These are phyloP conservation scores for Cyclocybe cylindracea DNA, from an alignment of 768 basidiomycete genomes.

Conservation along the genomic window DNA sequence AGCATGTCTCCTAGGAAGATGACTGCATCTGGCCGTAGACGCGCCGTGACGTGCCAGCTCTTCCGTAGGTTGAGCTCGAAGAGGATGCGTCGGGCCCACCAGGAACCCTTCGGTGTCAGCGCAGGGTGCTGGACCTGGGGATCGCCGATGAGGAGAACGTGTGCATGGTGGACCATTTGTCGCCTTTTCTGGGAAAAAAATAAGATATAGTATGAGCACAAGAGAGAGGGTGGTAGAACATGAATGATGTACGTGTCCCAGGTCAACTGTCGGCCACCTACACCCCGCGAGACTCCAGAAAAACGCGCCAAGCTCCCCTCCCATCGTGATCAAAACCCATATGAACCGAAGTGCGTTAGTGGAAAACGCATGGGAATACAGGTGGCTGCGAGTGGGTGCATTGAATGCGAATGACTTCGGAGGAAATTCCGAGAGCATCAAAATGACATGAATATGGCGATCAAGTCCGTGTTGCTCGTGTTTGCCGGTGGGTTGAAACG, in stretches of 20 bases:
- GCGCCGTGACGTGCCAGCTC: constrained; percentile 65
- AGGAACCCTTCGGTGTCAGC: constrained; percentile 33
- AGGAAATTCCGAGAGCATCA: constrained; percentile 10
- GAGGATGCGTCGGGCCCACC: constrained; percentile 49
- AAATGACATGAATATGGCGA: neutral
- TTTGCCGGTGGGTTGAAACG: too few relatives aligned
- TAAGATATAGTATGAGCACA: neutral
- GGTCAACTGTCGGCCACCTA: constrained; percentile 53
- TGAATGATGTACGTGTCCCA: constrained; percentile 21
- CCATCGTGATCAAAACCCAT: constrained; percentile 60
- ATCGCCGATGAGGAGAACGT: constrained; percentile 71
- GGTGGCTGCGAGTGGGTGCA: constrained; percentile 10
- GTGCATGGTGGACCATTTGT: constrained; percentile 34
- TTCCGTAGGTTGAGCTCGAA: constrained; percentile 65
- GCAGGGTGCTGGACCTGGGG: constrained; percentile 56
- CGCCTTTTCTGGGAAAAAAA: constrained; percentile 2
- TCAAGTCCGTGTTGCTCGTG: too few relatives aligned
- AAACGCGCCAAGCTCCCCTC: constrained; percentile 66
- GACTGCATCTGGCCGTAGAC: constrained; percentile 61
- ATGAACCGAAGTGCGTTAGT: constrained; percentile 47
- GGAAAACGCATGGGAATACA: constrained; percentile 15
- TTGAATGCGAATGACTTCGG: constrained; percentile 12
- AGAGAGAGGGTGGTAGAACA: neutral
- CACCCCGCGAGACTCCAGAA: constrained; percentile 60
- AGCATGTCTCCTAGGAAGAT: constrained; percentile 81